These are phyloP conservation scores for Euphorbia schlechtendalii DNA, from an alignment of 441 rosid species.

Conservation along the genomic window DNA sequence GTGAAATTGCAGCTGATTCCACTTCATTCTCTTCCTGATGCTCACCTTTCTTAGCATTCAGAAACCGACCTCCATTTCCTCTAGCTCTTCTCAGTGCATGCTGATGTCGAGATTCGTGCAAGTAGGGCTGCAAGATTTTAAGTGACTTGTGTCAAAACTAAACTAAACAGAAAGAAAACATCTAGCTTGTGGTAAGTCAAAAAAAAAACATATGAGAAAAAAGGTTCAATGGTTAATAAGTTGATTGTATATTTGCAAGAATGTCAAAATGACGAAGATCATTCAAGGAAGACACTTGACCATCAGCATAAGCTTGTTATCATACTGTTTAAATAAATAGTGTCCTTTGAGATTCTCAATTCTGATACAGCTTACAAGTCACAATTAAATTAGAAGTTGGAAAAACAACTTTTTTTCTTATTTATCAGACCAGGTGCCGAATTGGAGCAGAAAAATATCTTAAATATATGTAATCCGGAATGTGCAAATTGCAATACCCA, in stretches of 20 bases:
- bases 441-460: not conserved
- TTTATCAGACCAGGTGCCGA: not conserved
- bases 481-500: not conserved
- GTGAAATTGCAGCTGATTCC: constrained; percentile 49
- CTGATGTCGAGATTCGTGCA: constrained; percentile 92
- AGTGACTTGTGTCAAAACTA: too few species aligned
- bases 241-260: too few species aligned
- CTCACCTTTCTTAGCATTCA: constrained; percentile 67
- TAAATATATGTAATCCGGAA: not conserved
- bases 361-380: not conserved
- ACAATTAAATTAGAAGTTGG: not conserved
- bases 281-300: not conserved
- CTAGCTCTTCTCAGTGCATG: constrained; percentile 92
- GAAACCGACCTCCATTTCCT: constrained; percentile 93
- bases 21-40: constrained; percentile 39
- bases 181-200: too few species aligned
- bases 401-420: not conserved
- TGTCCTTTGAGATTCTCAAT: not conserved
- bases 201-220: too few species aligned
- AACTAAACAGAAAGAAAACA: constrained; percentile 1
- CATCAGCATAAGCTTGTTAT: not conserved
- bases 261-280: not conserved
- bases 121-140: constrained; percentile 60
- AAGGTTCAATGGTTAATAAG: too few species aligned
- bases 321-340: not conserved